These are phyloP conservation scores for Diaporthe longicolla DNA, from an alignment of 2,329 filamentous ascomycete genomes.

Conservation along the genomic window DNA sequence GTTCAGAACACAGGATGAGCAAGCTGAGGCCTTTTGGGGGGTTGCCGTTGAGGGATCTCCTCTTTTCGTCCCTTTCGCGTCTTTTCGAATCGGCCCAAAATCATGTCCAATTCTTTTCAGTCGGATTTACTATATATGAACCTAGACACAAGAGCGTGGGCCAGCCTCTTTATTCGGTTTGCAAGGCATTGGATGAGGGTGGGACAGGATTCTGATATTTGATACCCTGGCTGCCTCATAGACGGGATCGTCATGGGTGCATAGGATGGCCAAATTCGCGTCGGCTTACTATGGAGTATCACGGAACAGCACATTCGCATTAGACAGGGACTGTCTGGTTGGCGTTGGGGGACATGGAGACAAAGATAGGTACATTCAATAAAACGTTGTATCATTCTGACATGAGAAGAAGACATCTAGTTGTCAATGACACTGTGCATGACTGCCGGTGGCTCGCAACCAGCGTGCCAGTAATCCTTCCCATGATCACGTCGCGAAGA, in stretches of 20 bases:
- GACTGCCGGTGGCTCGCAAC: neutral
- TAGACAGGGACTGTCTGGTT: constrained; percentile 19
- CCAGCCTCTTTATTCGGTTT: neutral
- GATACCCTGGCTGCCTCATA: neutral
- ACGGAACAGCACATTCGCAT: constrained; percentile 10
- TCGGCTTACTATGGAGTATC: neutral
- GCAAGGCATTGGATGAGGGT: constrained; percentile 10
- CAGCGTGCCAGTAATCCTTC: neutral
- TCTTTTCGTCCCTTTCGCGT: neutral
- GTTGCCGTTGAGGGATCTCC: neutral
- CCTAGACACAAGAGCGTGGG: neutral
- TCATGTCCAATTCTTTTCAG: neutral
- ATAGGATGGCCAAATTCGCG: neutral
- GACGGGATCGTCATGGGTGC: neutral
- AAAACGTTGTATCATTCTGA: neutral
- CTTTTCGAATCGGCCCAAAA: neutral
- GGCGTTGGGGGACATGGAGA: constrained; percentile 11
- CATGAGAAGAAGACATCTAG: too few species aligned
- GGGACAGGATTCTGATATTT: constrained; percentile 12
- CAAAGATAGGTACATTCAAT: constrained; percentile 14
- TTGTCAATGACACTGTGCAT: neutral
- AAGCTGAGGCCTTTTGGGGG: neutral
- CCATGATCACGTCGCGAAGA: neutral
- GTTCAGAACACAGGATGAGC: neutral
- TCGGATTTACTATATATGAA: neutral